These are phyloP conservation scores for Phialophora macrospora DNA, from an alignment of 2,329 filamentous ascomycete genomes.

Conservation along the genomic window DNA sequence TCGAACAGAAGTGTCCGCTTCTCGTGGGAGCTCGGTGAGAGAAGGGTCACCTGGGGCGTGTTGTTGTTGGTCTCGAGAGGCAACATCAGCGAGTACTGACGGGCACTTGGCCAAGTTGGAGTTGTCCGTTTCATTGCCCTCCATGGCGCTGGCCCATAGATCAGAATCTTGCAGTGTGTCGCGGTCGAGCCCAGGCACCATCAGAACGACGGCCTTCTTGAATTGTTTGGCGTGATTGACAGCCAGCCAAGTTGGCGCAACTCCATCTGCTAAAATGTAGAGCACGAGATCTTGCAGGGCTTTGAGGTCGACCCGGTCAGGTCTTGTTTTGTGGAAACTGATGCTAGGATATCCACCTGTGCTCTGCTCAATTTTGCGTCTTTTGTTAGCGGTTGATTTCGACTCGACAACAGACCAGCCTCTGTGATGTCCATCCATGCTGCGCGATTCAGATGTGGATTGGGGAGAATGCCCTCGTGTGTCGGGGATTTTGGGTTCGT, in stretches of 20 bases:
- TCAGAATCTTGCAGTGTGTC: constrained; percentile 66
- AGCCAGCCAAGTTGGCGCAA: constrained; percentile 67
- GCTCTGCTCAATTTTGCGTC: constrained; percentile 27
- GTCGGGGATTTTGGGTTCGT: neutral
- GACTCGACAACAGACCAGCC: constrained; percentile 30
- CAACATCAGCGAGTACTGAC: neutral
- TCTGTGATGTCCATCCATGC: constrained; percentile 13
- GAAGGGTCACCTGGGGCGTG: neutral
- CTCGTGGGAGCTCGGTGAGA: neutral
- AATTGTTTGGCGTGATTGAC: constrained; percentile 62
- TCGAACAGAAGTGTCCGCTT: neutral
- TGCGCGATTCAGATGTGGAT: neutral
- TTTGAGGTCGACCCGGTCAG: constrained; percentile 54
- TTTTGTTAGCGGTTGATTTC: constrained; percentile 31
- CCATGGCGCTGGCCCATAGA: constrained; percentile 7
- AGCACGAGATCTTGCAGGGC: constrained; percentile 64
- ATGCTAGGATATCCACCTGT: constrained; percentile 22
- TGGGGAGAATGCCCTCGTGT: neutral
- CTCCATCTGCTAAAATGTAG: constrained; percentile 66
- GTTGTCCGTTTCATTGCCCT: neutral
- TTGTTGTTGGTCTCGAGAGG: neutral
- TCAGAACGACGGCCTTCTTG: constrained; percentile 80
- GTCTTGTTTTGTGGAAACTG: constrained; percentile 27
- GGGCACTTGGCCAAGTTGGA: neutral
- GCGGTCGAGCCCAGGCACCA: constrained; percentile 89